Evolutionary conservation across 192 early-diverging fungal genomes (phyloP).

Genomic region (Cetraspora pellucida): DNA sequence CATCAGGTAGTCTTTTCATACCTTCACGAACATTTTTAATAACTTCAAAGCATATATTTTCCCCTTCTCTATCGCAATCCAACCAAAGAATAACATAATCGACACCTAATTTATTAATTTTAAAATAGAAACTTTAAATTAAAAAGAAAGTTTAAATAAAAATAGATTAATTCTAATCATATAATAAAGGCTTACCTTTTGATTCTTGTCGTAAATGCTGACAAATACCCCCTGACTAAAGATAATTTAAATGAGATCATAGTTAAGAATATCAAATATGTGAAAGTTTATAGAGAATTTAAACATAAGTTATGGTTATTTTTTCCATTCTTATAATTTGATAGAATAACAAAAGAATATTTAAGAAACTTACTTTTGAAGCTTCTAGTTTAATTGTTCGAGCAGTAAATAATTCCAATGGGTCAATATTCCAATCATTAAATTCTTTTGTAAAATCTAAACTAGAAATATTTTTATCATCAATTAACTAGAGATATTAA

Average conservation of each 20-base stretch:
- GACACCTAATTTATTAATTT: not conserved
- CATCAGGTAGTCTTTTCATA: constrained; percentile 37
- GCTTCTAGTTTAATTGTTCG: constrained; percentile 47
- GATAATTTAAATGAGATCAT: constrained; percentile 13
- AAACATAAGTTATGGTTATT: not conserved
- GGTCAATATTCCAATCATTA: constrained; percentile 56
- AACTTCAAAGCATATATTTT: constrained; percentile 59
- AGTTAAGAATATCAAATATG: constrained; percentile 1
- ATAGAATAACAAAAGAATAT: not conserved
- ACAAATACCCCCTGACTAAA: not conserved
- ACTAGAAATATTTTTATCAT: constrained; percentile 39
- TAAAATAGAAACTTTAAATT: not conserved
- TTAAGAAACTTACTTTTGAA: constrained; percentile 10
- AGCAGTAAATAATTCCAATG: constrained; percentile 47
- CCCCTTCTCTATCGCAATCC: constrained; percentile 59
- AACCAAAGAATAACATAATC: constrained; percentile 55
- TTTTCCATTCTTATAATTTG: not conserved
- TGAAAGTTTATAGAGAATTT: not conserved
- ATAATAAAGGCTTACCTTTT: constrained; percentile 37
- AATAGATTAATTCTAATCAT: not conserved
- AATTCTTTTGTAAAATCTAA: constrained; percentile 46
- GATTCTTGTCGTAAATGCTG: constrained; percentile 47
- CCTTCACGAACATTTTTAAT: constrained; percentile 41
- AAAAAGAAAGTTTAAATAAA: not conserved
- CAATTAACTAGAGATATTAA: not conserved